Evolutionary conservation across 768 basidiomycete species (phyloP).

Genomic region (Pholiota conissans): DNA sequence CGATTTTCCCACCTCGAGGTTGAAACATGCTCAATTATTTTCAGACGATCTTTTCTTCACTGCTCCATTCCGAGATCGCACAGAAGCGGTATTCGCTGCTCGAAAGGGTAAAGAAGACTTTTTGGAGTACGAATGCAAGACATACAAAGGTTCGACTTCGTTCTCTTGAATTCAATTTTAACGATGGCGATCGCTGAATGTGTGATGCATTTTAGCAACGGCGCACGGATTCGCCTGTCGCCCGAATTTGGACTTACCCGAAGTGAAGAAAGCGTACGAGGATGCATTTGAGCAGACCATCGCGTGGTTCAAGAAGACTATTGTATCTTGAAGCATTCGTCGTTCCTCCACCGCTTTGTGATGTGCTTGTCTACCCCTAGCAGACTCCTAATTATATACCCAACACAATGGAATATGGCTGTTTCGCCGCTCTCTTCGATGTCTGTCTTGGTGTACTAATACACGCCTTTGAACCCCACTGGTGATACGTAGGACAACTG

Average conservation of each 20-base stretch:
- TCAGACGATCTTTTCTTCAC: constrained; percentile 41
- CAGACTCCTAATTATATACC: too few species aligned
- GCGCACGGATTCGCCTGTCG: constrained; percentile 47
- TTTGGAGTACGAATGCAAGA: constrained; percentile 45
- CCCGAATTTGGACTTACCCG: constrained; percentile 37
- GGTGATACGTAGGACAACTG: too few species aligned
- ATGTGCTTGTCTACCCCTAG: too few species aligned
- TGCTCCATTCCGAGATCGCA: constrained; percentile 25
- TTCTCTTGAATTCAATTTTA: not conserved
- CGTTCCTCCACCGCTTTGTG: too few species aligned
- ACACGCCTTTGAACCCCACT: too few species aligned
- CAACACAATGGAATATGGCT: too few species aligned
- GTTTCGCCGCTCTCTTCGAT: too few species aligned
- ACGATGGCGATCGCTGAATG: too few species aligned
- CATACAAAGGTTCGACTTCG: constrained; percentile 39
- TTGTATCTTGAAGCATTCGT: too few species aligned
- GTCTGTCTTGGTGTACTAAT: too few species aligned
- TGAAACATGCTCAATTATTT: not conserved
- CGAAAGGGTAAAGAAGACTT: constrained; percentile 35
- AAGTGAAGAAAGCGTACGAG: constrained; percentile 42
- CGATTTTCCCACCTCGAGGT: too few species aligned
- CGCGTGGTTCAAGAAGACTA: constrained; percentile 44
- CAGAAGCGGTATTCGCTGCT: constrained; percentile 35
- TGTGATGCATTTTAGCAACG: too few species aligned
- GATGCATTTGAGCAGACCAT: constrained; percentile 41